Conservation (phyloP, 192 early-diverging fungal species). For the Geranomyces michiganensis region DNA sequence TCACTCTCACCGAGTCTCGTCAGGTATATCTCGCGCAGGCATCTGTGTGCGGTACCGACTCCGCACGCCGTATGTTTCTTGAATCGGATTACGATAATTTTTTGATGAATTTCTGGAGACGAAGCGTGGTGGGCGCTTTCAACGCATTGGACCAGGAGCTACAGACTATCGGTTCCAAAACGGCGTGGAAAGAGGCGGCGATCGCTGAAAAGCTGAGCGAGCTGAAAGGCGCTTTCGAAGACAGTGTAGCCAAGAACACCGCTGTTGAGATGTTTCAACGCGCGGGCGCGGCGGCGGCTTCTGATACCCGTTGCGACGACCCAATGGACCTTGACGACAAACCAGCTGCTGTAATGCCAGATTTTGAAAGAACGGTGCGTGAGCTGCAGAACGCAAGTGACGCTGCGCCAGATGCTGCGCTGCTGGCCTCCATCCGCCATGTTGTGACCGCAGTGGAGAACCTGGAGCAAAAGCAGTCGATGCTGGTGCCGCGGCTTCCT, state of each 20-base stretch:
- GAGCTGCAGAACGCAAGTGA: neutral
- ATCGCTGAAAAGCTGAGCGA: constrained; percentile 15
- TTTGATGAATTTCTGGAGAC: constrained; percentile 38
- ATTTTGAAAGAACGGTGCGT: neutral
- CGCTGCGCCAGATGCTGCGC: neutral
- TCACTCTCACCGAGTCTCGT: constrained; percentile 22
- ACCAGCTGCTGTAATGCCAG: neutral
- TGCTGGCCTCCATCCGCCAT: neutral
- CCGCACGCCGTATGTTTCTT: constrained; percentile 37
- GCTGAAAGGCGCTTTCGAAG: constrained; percentile 2
- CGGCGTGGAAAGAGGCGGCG: constrained; percentile 6
- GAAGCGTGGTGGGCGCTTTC: constrained; percentile 21
- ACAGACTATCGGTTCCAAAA: neutral
- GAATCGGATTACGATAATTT: constrained; percentile 35
- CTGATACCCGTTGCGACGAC: neutral
- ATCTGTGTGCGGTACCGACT: constrained; percentile 7
- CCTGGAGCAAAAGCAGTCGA: neutral
- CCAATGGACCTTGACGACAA: neutral
- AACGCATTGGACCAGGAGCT: constrained; percentile 27
- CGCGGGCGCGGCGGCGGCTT: too few relatives aligned
- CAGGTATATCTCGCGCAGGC: constrained; percentile 30
- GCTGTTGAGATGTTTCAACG: neutral
- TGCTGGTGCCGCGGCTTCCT: constrained; percentile 12
- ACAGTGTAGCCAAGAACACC: neutral
- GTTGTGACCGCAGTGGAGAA: neutral